Evolutionary conservation across 2,329 filamentous ascomycete species (phyloP).

Genomic region (Coniochaeta hoffmannii): DNA sequence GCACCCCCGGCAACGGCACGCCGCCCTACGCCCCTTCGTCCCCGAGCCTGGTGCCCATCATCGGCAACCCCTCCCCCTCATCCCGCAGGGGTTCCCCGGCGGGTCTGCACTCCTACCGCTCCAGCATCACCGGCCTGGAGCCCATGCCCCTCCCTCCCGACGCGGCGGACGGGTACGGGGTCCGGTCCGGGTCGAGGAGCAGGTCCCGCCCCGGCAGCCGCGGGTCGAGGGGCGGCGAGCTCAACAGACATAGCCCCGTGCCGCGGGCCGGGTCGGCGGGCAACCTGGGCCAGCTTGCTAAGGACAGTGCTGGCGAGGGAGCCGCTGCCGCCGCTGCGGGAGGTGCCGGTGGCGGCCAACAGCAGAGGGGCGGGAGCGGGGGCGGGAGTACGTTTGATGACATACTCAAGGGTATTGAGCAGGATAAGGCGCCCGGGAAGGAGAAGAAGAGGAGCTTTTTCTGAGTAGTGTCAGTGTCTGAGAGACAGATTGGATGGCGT

Average conservation of each 20-base stretch:
- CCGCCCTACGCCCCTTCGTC: slow-evolving; percentile 7
- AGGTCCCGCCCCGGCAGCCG: slow-evolving; percentile 5
- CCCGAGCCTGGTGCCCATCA: neutral
- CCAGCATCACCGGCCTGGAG: slow-evolving; percentile 27
- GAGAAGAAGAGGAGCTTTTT: slow-evolving; percentile 20
- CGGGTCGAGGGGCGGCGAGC: slow-evolving; percentile 4
- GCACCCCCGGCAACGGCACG: neutral
- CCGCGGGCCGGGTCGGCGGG: slow-evolving; percentile 14
- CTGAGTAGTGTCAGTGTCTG: neutral
- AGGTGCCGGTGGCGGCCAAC: neutral
- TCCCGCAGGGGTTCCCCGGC: slow-evolving; percentile 13
- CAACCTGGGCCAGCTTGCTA: slow-evolving; percentile 12
- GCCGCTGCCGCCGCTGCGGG: neutral
- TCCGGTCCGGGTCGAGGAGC: neutral
- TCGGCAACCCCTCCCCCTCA: slow-evolving; percentile 5
- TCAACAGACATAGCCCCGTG: neutral
- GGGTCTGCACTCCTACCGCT: slow-evolving; percentile 18
- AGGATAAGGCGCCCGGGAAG: slow-evolving; percentile 17
- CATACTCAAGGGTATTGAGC: slow-evolving; percentile 27
- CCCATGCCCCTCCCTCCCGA: slow-evolving; percentile 19
- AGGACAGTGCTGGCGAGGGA: slow-evolving; percentile 4
- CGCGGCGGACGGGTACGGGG: neutral
- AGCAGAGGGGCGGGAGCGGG: slow-evolving; percentile 3
- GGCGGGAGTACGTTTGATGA: slow-evolving; percentile 26
- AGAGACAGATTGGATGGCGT: neutral